Evolutionary conservation across 1,284 basidiomycete species (phyloP).

Genomic region (Somion occarium): DNA sequence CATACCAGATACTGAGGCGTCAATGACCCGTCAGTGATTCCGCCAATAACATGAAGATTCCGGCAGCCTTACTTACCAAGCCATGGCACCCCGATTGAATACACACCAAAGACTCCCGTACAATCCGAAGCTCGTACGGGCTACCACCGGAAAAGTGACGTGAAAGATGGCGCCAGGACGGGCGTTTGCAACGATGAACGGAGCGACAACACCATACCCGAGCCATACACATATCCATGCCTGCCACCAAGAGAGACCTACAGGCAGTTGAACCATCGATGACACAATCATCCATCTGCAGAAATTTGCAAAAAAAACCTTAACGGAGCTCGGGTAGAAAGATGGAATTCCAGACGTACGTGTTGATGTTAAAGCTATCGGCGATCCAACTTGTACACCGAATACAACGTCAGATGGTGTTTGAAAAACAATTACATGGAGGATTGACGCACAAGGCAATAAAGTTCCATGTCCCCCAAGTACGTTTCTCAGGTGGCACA

Average conservation of each 20-base stretch:
- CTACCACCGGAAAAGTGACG: conserved; percentile 78
- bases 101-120: conserved; percentile 82
- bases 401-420: background rate
- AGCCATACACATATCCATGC: conserved; percentile 77
- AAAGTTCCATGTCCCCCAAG: conserved; percentile 61
- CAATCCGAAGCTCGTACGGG: conserved; percentile 75
- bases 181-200: conserved; percentile 78
- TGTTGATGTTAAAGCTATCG: conserved; percentile 79
- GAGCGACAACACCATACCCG: conserved; percentile 69
- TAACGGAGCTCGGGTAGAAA: conserved; percentile 5
- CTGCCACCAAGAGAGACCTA: conserved; percentile 78
- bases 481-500: conserved; percentile 50
- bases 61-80: conserved; percentile 44
- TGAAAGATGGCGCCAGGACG: conserved; percentile 78
- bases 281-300: conserved; percentile 71
- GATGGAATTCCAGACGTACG: conserved; percentile 39
- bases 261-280: conserved; percentile 60
- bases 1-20: conserved; percentile 69
- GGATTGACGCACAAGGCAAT: conserved; percentile 49
- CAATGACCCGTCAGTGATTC: conserved; percentile 4
- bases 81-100: conserved; percentile 77
- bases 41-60: background rate
- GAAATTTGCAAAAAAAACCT: conserved; percentile 33
- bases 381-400: conserved; percentile 61
- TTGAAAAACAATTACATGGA: background rate